phyloP scores from a whole-genome alignment of 257 asterid genomes.

The Lantana camara region DNA sequence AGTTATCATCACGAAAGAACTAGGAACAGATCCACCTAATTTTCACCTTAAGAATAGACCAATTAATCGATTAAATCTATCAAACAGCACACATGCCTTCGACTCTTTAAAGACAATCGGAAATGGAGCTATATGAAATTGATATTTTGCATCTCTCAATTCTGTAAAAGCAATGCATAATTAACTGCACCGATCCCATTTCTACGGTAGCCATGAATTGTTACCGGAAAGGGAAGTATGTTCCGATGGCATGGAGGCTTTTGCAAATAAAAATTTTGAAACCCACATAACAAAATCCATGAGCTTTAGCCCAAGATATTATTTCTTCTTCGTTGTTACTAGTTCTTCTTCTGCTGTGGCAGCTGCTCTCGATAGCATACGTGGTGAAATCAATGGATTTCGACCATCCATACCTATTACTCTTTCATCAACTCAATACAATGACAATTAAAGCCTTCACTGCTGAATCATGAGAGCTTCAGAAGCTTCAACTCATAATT shows the following conservation, averaged over 20 bases:
- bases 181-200: slow-evolving; percentile 13
- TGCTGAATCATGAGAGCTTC: slow-evolving; percentile 18
- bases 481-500: slow-evolving; percentile 30
- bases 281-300: slow-evolving; percentile 22
- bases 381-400: slow-evolving; percentile 17
- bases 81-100: slow-evolving; percentile 8
- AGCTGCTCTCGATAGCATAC: slow-evolving; percentile 13
- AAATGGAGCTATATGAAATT: slow-evolving; percentile 13
- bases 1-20: not conserved
- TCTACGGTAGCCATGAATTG: slow-evolving; percentile 1
- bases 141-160: slow-evolving; percentile 2
- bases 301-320: slow-evolving; percentile 17
- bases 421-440: slow-evolving; percentile 20
- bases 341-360: slow-evolving; percentile 3
- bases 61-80: not conserved
- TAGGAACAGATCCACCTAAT: not conserved
- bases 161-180: slow-evolving; percentile 5
- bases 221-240: not conserved
- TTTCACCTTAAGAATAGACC: slow-evolving; percentile 14
- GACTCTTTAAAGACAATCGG: not conserved
- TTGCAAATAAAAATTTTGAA: slow-evolving; percentile 10
- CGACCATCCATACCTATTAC: slow-evolving; percentile 17
- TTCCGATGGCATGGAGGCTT: not conserved
- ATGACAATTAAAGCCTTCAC: slow-evolving; percentile 20
- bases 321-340: not conserved